Evolutionary conservation across 306 rosid genomes (phyloP).

Genomic region (Rosa persica): DNA sequence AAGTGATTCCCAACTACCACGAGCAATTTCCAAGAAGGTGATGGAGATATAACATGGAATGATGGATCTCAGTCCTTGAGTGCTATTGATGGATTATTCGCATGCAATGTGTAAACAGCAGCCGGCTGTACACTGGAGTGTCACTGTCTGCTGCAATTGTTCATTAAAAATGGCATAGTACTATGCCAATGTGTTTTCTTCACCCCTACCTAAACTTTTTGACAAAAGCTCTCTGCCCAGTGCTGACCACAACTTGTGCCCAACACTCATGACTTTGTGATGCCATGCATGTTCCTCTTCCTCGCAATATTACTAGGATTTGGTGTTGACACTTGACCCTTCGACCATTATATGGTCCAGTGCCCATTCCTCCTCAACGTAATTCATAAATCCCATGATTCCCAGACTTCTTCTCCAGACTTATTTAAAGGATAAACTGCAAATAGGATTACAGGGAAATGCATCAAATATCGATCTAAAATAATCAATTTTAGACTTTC

Average conservation of each 20-base stretch:
- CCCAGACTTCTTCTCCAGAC: not conserved
- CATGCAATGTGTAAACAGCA: not conserved
- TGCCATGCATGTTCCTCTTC: constrained; percentile 11
- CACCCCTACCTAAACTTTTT: not conserved
- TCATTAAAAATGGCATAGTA: not conserved
- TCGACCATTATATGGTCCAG: constrained; percentile 9
- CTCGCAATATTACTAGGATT: constrained; percentile 18
- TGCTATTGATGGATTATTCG: not conserved
- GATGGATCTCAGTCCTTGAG: not conserved
- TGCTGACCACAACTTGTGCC: constrained; percentile 16
- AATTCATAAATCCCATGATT: constrained; percentile 4
- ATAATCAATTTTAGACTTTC: not conserved
- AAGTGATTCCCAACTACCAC: constrained; percentile 5
- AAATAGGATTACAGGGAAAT: not conserved
- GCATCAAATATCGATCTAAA: too few relatives aligned
- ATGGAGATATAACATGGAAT: not conserved
- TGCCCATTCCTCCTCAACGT: constrained; percentile 24
- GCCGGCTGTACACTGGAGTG: not conserved
- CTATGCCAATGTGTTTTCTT: not conserved
- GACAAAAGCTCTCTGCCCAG: constrained; percentile 8
- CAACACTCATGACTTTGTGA: constrained; percentile 13
- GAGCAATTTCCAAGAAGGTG: not conserved
- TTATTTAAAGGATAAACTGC: not conserved
- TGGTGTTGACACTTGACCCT: constrained; percentile 27
- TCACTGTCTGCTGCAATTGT: constrained; percentile 18